Conservation (phyloP, 1,284 basidiomycete species). For the Cutaneotrichosporon daszewskae region DNA sequence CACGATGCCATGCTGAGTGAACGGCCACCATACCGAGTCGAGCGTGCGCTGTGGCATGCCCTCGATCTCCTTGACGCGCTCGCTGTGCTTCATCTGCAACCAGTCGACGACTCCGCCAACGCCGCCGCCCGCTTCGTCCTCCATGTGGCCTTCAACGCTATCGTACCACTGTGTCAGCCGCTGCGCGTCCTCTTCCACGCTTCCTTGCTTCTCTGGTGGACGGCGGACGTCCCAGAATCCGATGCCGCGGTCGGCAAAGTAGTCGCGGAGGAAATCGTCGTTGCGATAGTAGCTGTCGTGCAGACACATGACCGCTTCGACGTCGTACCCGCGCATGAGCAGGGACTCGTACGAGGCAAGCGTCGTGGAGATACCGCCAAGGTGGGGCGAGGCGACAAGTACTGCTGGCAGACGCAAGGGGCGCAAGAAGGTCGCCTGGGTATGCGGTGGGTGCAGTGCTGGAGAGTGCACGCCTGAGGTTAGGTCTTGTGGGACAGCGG, state of each 20-base stretch:
- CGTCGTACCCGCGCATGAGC: conserved; percentile 76
- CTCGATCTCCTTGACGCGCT: conserved; percentile 63
- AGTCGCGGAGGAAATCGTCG: conserved; percentile 70
- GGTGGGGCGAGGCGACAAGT: conserved; percentile 77
- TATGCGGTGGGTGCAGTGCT: conserved; percentile 68
- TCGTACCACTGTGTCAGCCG: conserved; percentile 67
- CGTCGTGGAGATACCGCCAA: conserved; percentile 93
- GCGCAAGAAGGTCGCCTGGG: conserved; percentile 78
- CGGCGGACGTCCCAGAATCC: conserved; percentile 34
- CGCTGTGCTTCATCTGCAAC: conserved; percentile 61
- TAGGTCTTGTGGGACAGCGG: background rate
- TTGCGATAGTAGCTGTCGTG: conserved; percentile 82
- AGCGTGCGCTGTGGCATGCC: conserved; percentile 74
- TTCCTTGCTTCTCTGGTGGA: conserved; percentile 49
- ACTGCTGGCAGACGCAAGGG: conserved; percentile 80
- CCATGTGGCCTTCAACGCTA: conserved; percentile 27
- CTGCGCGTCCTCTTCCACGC: conserved; percentile 56
- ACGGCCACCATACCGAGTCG: conserved; percentile 91
- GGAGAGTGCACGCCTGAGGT: conserved; percentile 84
- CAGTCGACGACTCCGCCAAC: conserved; percentile 57
- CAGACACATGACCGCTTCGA: conserved; percentile 84
- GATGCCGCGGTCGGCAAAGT: conserved; percentile 62
- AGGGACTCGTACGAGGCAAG: conserved; percentile 90
- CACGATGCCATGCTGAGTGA: conserved; percentile 75
- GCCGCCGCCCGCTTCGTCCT: conserved; percentile 20